phyloP scores from a whole-genome alignment of 305 asterid genomes.

The Withania somnifera region DNA sequence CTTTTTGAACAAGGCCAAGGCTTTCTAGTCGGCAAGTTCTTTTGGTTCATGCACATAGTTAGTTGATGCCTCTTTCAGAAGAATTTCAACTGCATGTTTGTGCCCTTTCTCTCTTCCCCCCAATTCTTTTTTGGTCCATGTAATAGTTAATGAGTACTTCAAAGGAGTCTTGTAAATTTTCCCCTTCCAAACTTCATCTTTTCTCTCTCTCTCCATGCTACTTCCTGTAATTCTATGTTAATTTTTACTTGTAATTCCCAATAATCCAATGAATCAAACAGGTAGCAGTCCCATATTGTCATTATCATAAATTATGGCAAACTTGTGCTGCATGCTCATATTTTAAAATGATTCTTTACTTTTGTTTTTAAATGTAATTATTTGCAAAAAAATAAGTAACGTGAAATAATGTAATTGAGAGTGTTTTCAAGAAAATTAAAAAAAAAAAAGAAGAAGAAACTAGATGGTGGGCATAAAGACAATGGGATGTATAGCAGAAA shows the following conservation, averaged over 20 bases:
- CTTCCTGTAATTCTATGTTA: background rate
- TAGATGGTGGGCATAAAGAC: background rate
- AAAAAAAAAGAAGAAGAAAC: background rate
- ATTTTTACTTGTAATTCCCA: background rate
- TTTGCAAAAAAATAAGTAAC: background rate
- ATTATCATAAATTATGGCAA: background rate
- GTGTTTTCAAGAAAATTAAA: background rate
- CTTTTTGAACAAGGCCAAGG: background rate
- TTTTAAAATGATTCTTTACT: background rate
- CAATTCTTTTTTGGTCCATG: background rate
- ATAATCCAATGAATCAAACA: background rate
- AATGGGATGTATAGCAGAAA: background rate
- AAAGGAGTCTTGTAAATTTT: background rate
- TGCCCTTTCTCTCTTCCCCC: background rate
- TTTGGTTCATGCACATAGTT: background rate
- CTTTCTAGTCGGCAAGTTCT: background rate
- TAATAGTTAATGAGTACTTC: background rate
- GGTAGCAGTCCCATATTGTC: background rate
- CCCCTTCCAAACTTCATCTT: background rate
- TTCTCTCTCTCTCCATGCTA: background rate
- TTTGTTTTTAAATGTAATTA: background rate
- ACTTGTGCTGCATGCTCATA: background rate
- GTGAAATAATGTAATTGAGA: background rate
- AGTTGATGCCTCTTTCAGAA: conserved; percentile 1
- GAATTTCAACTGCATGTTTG: background rate